Percentiles rank a stretch among this genome's conserved stretches.
Evolutionary conservation across 129 eudicot species (phyloP).

Genomic region (Arctium minus): DNA sequence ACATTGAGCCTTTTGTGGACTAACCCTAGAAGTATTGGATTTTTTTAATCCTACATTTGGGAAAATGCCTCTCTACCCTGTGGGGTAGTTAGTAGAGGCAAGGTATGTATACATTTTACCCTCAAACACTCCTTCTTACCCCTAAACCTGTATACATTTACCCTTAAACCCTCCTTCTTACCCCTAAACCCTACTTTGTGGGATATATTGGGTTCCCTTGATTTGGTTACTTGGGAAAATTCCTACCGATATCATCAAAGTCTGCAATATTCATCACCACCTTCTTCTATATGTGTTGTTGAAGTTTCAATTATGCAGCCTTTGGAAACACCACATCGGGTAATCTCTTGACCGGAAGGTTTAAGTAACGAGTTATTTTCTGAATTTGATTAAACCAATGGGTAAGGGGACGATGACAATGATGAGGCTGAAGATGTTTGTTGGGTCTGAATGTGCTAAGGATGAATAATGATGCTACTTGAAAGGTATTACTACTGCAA

Average conservation of each 20-base stretch:
- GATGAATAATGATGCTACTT: too few species aligned
- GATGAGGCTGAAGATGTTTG: too few species aligned
- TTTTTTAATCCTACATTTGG: background rate
- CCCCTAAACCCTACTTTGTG: background rate
- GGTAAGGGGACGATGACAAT: too few species aligned
- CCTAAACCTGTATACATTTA: too few species aligned
- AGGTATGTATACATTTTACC: background rate
- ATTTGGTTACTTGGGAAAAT: background rate
- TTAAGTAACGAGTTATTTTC: too few species aligned
- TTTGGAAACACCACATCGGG: constrained; percentile 53
- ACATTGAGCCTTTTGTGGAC: background rate
- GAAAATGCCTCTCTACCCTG: background rate
- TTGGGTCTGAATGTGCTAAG: too few species aligned
- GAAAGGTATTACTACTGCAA: too few species aligned
- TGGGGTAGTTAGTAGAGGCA: background rate
- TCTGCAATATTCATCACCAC: constrained; percentile 44
- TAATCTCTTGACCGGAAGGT: constrained; percentile 46
- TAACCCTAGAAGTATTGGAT: background rate
- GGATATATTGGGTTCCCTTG: background rate
- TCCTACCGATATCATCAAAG: background rate
- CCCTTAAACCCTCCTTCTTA: background rate
- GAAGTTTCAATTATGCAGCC: constrained; percentile 54
- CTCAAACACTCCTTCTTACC: too few species aligned
- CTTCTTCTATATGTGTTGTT: constrained; percentile 51
- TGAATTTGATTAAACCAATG: too few species aligned